phyloP scores from a whole-genome alignment of 805 yeast genomes.

The Pichia membranifaciens region DNA sequence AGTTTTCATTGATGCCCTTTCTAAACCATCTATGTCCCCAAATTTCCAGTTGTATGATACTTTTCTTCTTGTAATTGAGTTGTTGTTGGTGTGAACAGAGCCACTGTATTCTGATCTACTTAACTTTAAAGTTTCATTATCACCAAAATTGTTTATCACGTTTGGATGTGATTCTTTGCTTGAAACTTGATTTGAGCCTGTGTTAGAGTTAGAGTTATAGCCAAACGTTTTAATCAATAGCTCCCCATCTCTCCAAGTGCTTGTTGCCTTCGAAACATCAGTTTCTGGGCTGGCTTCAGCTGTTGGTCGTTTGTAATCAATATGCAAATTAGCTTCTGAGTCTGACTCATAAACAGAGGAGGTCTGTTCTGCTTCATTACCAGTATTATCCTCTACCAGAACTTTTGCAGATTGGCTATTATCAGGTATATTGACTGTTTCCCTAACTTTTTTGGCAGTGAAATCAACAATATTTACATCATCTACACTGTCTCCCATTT shows the following conservation, averaged over 20 bases:
- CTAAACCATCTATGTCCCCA: constrained; percentile 11
- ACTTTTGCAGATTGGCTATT: background rate
- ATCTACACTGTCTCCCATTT: background rate
- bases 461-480: background rate
- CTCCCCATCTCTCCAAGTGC: constrained; percentile 23
- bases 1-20: background rate
- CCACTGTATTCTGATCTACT: background rate
- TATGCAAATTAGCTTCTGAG: background rate
- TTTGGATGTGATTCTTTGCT: background rate
- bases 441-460: background rate
- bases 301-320: background rate
- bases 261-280: background rate
- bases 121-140: constrained; percentile 1
- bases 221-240: constrained; percentile 21
- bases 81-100: background rate
- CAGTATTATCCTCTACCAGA: background rate
- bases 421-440: background rate
- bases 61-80: background rate
- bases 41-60: constrained; percentile 3
- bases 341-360: background rate
- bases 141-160: background rate
- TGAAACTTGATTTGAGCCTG: background rate
- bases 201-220: constrained; percentile 16
- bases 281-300: background rate
- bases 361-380: background rate